Conservation (phyloP, 2,329 filamentous ascomycete species). For the Pseudocercospora musae region DNA sequence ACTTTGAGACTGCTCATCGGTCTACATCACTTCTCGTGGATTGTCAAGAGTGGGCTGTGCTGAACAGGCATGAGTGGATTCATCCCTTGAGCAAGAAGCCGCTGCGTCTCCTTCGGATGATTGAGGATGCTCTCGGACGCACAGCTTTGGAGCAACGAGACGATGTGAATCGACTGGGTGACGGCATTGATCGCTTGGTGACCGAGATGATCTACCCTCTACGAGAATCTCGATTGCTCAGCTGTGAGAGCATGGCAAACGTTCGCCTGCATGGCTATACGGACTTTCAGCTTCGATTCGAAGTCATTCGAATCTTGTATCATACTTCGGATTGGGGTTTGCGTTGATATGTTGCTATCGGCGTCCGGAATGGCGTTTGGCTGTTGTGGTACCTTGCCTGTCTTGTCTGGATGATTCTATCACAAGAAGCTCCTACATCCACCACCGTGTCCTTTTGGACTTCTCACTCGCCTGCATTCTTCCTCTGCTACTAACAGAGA, state of each 20-base stretch:
- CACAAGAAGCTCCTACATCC: neutral
- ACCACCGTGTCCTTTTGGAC: neutral
- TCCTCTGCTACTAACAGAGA: neutral
- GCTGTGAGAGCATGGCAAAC: conserved; percentile 19
- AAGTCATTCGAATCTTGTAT: conserved; percentile 15
- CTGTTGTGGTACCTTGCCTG: neutral
- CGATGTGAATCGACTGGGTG: neutral
- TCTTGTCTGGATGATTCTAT: neutral
- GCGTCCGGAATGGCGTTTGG: neutral
- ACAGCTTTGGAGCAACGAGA: neutral
- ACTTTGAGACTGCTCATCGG: conserved; percentile 16
- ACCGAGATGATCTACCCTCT: conserved; percentile 10
- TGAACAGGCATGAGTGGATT: conserved; percentile 10
- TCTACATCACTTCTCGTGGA: conserved; percentile 16
- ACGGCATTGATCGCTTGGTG: conserved; percentile 5
- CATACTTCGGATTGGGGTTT: neutral
- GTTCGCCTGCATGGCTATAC: conserved; percentile 16
- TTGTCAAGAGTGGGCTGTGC: conserved; percentile 1
- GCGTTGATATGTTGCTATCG: neutral
- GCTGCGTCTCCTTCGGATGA: conserved; percentile 5
- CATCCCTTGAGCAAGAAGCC: conserved; percentile 9
- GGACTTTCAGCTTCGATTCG: conserved; percentile 20
- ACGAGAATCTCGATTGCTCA: conserved; percentile 3
- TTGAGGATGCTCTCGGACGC: conserved; percentile 1
- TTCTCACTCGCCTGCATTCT: neutral